Evolutionary conservation across 495 filamentous ascomycete genomes (phyloP).

Genomic region (Tuber indicum): DNA sequence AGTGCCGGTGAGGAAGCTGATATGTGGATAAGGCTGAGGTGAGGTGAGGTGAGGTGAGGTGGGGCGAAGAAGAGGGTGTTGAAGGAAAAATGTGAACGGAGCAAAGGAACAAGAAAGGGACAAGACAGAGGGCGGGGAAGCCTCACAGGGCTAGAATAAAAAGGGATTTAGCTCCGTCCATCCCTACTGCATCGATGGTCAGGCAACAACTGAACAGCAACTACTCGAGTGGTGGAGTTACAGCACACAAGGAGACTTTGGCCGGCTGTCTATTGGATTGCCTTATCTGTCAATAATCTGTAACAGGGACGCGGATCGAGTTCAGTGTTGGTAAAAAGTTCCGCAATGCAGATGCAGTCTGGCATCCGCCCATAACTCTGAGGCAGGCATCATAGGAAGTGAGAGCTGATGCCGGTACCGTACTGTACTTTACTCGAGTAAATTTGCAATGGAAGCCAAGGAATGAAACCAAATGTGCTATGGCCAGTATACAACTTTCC

Average conservation of each 20-base stretch:
- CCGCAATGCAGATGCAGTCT: background rate
- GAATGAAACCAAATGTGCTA: background rate
- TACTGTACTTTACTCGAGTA: background rate
- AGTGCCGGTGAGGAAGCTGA: background rate
- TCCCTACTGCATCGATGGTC: background rate
- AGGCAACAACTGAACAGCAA: background rate
- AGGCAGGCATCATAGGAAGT: background rate
- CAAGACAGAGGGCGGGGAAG: background rate
- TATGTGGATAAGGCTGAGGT: background rate
- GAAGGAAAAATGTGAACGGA: background rate
- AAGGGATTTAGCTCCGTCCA: background rate
- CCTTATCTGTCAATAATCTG: background rate
- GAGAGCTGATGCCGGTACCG: background rate
- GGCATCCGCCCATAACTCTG: background rate
- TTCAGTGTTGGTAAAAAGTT: background rate
- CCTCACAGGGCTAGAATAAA: conserved; percentile 1
- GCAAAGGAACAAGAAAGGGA: background rate
- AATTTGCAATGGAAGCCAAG: background rate
- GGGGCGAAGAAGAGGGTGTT: background rate
- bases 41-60: background rate
- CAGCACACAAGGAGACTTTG: background rate
- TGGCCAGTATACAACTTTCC: background rate
- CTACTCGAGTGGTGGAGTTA: background rate
- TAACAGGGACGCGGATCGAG: background rate
- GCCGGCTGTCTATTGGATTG: background rate